phyloP scores from a whole-genome alignment of 352 stramenopile species.

The Phytopythium vexans region DNA sequence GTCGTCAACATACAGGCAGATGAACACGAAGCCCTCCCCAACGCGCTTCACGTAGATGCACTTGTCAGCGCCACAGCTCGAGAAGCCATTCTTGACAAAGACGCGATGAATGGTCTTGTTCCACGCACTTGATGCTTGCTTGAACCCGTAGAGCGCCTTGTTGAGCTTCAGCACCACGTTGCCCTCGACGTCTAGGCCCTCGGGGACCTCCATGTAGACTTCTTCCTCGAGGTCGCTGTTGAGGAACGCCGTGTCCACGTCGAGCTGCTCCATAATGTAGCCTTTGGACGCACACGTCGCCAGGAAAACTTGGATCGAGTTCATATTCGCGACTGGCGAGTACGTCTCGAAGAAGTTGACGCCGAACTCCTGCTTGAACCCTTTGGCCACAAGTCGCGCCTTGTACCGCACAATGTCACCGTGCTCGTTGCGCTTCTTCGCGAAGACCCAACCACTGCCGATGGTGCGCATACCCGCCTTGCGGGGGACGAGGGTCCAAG shows the following conservation, averaged over 20 bases:
- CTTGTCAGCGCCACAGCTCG: slow-evolving; percentile 8
- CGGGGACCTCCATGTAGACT: slow-evolving; percentile 12
- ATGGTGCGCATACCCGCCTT: slow-evolving; percentile 8
- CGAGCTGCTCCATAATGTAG: slow-evolving; percentile 25
- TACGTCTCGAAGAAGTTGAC: slow-evolving; percentile 34
- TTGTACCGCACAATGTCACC: slow-evolving; percentile 30
- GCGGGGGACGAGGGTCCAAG: slow-evolving; percentile 1
- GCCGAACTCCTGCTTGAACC: slow-evolving; percentile 25
- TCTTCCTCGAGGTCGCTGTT: too few species aligned
- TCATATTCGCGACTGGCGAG: slow-evolving; percentile 31
- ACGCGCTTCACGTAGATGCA: slow-evolving; percentile 18
- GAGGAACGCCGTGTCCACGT: too few species aligned
- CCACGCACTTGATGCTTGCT: slow-evolving; percentile 17
- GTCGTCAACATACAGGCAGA: slow-evolving; percentile 13
- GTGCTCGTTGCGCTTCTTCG: slow-evolving; percentile 26
- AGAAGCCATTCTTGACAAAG: slow-evolving; percentile 12
- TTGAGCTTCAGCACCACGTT: slow-evolving; percentile 9
- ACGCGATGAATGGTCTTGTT: slow-evolving; percentile 16
- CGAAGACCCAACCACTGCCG: slow-evolving; percentile 31
- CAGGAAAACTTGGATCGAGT: slow-evolving; percentile 25
- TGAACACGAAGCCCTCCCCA: slow-evolving; percentile 3
- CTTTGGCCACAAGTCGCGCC: slow-evolving; percentile 23
- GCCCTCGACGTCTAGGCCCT: too few species aligned
- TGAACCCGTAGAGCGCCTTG: slow-evolving; percentile 17
- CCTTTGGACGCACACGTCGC: slow-evolving; percentile 5